phyloP scores from a whole-genome alignment of 352 stramenopile species.

The Phytophthora kernoviae region DNA sequence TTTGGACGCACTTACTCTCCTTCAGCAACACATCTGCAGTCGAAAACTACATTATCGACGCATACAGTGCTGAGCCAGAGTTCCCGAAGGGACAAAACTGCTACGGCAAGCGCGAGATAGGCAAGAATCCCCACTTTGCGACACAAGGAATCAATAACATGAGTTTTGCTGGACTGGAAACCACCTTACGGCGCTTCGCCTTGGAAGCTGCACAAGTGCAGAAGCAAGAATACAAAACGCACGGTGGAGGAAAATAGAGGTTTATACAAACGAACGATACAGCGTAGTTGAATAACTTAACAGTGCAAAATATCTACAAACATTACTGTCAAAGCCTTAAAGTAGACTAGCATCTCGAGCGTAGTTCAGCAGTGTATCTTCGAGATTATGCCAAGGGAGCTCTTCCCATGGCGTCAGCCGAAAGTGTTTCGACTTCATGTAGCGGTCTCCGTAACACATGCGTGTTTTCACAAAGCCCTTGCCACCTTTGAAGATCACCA shows the following conservation, averaged over 20 bases:
- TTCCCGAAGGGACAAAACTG: slow-evolving; percentile 58
- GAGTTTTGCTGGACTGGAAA: slow-evolving; percentile 36
- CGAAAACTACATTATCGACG: slow-evolving; percentile 53
- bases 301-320: neutral
- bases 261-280: neutral
- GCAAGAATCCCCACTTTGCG: slow-evolving; percentile 34
- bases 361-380: slow-evolving; percentile 30
- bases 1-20: slow-evolving; percentile 69
- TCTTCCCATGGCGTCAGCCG: slow-evolving; percentile 22
- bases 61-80: slow-evolving; percentile 38
- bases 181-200: slow-evolving; percentile 26
- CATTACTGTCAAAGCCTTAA: slow-evolving; percentile 5
- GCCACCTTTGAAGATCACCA: slow-evolving; percentile 26
- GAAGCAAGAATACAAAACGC: neutral
- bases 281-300: neutral
- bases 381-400: slow-evolving; percentile 30
- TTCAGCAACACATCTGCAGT: slow-evolving; percentile 47
- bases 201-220: slow-evolving; percentile 21
- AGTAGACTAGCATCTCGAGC: slow-evolving; percentile 26
- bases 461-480: slow-evolving; percentile 28
- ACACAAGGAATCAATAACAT: slow-evolving; percentile 23
- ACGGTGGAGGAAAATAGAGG: neutral
- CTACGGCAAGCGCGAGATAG: slow-evolving; percentile 43
- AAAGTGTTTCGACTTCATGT: slow-evolving; percentile 28
- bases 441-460: slow-evolving; percentile 37